These are phyloP conservation scores for Dendrobium chrysotoxum DNA, from an alignment of 106 monocot genomes.

Conservation along the genomic window DNA sequence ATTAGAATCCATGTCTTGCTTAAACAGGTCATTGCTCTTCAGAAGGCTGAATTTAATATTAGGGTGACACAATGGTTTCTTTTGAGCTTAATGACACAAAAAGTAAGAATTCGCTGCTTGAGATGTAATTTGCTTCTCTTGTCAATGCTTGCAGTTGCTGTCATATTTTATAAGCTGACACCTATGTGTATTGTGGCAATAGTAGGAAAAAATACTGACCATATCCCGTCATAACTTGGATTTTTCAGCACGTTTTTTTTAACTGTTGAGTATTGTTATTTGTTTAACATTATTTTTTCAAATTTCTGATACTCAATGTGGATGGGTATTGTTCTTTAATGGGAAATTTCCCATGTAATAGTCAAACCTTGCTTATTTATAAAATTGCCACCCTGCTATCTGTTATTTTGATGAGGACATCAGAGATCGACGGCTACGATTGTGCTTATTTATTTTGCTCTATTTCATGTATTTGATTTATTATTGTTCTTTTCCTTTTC, in stretches of 20 bases:
- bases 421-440: no score
- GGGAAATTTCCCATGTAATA: no score
- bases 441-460: no score
- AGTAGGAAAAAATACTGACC: background rate
- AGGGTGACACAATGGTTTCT: background rate
- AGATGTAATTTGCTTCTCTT: background rate
- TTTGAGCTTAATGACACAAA: constrained; percentile 5
- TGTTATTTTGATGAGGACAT: no score
- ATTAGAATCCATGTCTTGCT: background rate
- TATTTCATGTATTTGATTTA: no score
- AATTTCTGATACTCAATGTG: background rate
- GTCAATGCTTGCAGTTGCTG: background rate
- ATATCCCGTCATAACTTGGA: background rate
- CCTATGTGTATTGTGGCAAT: background rate
- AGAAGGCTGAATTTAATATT: background rate
- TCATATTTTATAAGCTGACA: background rate
- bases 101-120: background rate
- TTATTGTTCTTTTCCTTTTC: no score
- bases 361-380: no score
- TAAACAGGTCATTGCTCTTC: background rate
- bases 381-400: no score
- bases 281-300: background rate
- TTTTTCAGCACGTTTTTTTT: background rate
- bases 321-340: background rate
- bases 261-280: background rate